phyloP scores from a whole-genome alignment of 768 basidiomycete species.

The Hygrophorus russula region DNA sequence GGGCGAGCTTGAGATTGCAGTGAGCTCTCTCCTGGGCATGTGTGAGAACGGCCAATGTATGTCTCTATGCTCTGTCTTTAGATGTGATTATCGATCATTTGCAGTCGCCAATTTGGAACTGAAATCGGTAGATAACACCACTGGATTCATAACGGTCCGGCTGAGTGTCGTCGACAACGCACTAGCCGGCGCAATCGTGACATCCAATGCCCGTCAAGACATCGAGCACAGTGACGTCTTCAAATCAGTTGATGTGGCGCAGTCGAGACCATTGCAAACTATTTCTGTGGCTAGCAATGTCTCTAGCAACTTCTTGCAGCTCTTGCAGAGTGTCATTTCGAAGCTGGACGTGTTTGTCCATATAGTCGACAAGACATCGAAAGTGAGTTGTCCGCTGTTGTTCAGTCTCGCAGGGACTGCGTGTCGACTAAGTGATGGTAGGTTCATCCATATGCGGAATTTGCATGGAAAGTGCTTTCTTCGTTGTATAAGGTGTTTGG shows the following conservation, averaged over 20 bases:
- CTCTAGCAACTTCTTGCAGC: neutral
- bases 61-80: neutral
- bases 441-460: conserved; percentile 6
- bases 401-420: neutral
- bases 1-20: neutral
- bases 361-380: neutral
- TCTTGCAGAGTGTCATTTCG: neutral
- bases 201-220: neutral
- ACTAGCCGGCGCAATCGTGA: neutral
- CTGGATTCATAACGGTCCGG: neutral
- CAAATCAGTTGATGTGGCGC: neutral
- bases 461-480: conserved; percentile 7
- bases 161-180: neutral
- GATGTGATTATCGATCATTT: neutral
- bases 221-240: neutral
- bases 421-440: neutral
- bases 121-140: neutral
- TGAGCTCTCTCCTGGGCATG: neutral
- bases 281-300: neutral
- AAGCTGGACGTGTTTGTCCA: neutral
- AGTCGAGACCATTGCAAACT: too few relatives aligned
- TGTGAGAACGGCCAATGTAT: neutral
- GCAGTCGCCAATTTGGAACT: conserved; percentile 1
- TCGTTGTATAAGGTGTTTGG: conserved; percentile 4
- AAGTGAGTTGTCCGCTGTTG: neutral